A percentile compares a stretch with the other conserved stretches of the same genome.
phyloP scores from a whole-genome alignment of 176 grass and related monocot genomes.

The Oropetium thomaeum region DNA sequence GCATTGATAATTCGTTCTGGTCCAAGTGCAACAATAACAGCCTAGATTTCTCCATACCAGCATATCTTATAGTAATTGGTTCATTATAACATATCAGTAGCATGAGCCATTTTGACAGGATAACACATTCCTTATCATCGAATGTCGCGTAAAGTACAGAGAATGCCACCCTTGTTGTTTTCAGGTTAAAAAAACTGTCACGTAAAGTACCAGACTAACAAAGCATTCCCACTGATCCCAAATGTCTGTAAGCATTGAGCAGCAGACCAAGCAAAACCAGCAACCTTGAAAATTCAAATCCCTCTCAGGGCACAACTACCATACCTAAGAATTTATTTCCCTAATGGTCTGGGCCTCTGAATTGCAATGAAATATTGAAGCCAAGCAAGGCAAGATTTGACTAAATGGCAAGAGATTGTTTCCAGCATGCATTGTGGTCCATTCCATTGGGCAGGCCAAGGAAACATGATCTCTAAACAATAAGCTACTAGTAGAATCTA shows the following conservation, averaged over 20 bases:
- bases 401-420: constrained; percentile 15
- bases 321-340: constrained; percentile 8
- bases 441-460: constrained; percentile 22
- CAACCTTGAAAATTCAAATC: constrained; percentile 23
- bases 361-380: constrained; percentile 21
- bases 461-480: constrained; percentile 21
- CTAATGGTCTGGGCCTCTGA: background rate
- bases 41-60: background rate
- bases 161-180: no score
- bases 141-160: no score
- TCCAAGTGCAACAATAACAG: background rate
- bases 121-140: background rate
- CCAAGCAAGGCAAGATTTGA: constrained; percentile 4
- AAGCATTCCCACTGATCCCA: background rate
- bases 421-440: constrained; percentile 32
- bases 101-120: background rate
- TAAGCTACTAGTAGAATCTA: background rate
- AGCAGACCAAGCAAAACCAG: background rate
- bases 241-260: background rate
- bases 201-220: background rate
- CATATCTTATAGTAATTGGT: background rate
- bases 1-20: background rate
- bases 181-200: no score
- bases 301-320: constrained; percentile 14
- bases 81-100: background rate